Base-by-base conservation (phyloP, 345 rosid species). In the Salix udensis region DNA sequence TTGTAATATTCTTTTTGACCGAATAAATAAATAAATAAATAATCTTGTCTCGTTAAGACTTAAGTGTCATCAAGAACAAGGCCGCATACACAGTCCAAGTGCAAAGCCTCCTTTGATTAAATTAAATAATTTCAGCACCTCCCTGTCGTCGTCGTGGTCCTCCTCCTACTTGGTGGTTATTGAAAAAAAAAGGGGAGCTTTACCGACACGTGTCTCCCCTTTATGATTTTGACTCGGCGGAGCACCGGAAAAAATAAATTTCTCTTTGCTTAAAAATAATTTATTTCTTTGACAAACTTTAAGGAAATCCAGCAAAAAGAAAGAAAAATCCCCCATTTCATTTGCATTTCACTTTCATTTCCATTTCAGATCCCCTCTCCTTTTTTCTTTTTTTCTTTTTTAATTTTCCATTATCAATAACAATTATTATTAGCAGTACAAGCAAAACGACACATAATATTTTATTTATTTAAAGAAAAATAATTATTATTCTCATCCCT, bases 181-280 rank as follows among this genome's bases (percentile, higher is more conserved):
- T 55, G 5, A 9, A n/a, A 55, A 55, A n/a, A n/a, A n/a, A n/a
- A 10, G 28, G 1, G 12, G 28, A 55, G 26, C 62, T 9, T 55
- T n/a, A 2, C 4, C 7, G 73, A 70, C 83, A 85, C 88, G 83
- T 83, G 86, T 76, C 78, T 0, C 2, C 7, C 53, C 53, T 55
- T 18, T 69, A 6, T 12, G 68, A 77, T 50, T 82, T 85, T 87
- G 81, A 87, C 84, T 28, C 77, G 85, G 85, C 88, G 84, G 85
- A 84, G 87, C 83, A 84, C 88, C 78, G 82, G 86, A 58, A 53
- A 66, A 6, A 34, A 23, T 12, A 40, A 67, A 4, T 3, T 18
- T 72, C 70, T 83, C 68, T 48, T 55, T 73, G 75, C 67, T 50
- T 34, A 10, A 74, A 73, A 9, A 55, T 55, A 55, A 55, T n/a